phyloP scores from a whole-genome alignment of 106 monocot genomes.

The Posidonia australis region DNA sequence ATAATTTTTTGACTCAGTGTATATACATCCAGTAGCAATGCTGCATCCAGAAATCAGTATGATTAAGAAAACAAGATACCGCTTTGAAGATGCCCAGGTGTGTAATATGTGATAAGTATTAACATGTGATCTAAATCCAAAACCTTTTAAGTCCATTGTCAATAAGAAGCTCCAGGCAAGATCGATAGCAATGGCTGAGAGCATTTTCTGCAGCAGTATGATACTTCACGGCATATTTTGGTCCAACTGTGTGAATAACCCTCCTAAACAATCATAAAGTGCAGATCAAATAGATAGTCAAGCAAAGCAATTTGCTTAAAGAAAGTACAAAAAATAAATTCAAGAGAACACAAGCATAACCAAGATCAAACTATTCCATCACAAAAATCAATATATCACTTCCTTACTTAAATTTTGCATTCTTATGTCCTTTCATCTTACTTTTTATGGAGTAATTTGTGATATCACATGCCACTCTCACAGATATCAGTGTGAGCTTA shows the following conservation, averaged over 20 bases:
- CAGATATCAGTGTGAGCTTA: no score
- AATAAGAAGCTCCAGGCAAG: conserved; percentile 93
- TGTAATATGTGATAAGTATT: neutral
- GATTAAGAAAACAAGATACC: conserved; percentile 1
- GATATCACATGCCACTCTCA: no score
- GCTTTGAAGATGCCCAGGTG: neutral
- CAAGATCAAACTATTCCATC: neutral
- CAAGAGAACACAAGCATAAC: neutral
- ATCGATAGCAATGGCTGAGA: conserved; percentile 90
- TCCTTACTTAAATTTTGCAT: no score
- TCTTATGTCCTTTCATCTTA: no score
- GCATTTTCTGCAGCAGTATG: conserved; percentile 99
- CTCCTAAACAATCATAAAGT: conserved; percentile 38
- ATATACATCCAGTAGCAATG: conserved; percentile 97
- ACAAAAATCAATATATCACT: no score
- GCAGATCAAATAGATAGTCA: neutral
- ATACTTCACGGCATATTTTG: conserved; percentile 98
- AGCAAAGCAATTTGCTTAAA: neutral
- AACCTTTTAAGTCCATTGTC: conserved; percentile 96
- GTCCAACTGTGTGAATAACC: conserved; percentile 95
- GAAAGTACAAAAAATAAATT: neutral
- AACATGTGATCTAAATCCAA: neutral
- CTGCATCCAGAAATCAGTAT: conserved; percentile 25
- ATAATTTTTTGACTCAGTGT: conserved; percentile 88
- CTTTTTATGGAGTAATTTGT: no score